Evolutionary conservation across 2,329 filamentous ascomycete genomes (phyloP).

Genomic region (Pestalotiopsis sp.): DNA sequence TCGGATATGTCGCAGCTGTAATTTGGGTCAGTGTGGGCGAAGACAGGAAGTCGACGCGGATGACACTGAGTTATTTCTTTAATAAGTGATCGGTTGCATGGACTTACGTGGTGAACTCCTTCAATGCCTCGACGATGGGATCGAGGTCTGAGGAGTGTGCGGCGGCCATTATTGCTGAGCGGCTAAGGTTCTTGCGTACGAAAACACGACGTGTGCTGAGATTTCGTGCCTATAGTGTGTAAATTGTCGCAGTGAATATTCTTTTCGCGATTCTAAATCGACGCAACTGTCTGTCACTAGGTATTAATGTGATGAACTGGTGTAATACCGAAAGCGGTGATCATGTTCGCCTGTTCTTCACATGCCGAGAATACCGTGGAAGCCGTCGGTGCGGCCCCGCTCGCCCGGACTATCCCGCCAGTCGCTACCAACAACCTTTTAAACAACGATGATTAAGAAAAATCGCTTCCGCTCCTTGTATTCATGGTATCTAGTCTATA

Average conservation of each 20-base stretch:
- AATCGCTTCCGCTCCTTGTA: not conserved
- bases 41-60: no score
- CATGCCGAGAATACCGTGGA: not conserved
- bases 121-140: slow-evolving; percentile 32
- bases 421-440: not conserved
- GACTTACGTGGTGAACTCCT: slow-evolving; percentile 35
- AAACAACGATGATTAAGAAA: not conserved
- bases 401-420: not conserved
- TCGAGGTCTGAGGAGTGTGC: slow-evolving; percentile 18
- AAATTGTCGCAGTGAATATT: no score
- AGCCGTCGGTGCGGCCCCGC: not conserved
- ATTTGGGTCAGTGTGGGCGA: not conserved
- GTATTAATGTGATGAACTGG: no score
- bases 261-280: no score
- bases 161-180: not conserved
- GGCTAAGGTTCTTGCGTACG: not conserved
- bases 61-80: no score
- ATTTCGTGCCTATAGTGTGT: no score
- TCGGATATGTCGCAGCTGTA: slow-evolving; percentile 52
- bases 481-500: not conserved
- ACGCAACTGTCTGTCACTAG: no score
- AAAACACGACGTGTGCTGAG: not conserved
- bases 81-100: not conserved
- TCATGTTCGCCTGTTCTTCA: not conserved
- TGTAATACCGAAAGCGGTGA: not conserved